Base-by-base conservation (phyloP, 441 rosid species). In the Isatis lusitanica region DNA sequence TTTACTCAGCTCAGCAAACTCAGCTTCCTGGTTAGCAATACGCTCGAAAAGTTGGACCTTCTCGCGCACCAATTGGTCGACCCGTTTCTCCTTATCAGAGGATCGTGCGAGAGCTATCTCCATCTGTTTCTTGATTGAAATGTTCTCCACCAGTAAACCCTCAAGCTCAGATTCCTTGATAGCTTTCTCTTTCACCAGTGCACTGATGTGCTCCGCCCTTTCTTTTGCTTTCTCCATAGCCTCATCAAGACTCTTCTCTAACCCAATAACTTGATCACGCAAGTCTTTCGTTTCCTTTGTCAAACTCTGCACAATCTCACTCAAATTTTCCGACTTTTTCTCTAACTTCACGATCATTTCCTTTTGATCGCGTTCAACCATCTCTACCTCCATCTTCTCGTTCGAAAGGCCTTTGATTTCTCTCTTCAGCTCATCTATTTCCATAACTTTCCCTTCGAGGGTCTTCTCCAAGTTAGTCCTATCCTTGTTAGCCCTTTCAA, bases 41-140 rank as follows among this genome's bases (percentile, higher is more conserved):
- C 57, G 78, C 74, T 79, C 83, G 52, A 84, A 86, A 30, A 85
- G 76, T 76, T 90, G 86, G 9, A 40, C 62, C 69, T 82, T 92
- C 68, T 83, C 85, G 7, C 55, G 58, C 15, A 76, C 26, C 80
- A 83, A 61, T 12, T 80, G 82, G 62, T 62, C 72, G 18, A 81
- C 66, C 28, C 79, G 63, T 13, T 56, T 74, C 56, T 78, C 80
- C 84, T 79, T 85, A 2, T 68, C 79, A 58, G 74, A 68, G 36
- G 68, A 16, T 52, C 79, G 72, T 74, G 11, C 38, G 24, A 76
- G 13, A 68, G 76, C 74, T 61, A 31, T 71, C 71, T 68, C 76
- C 68, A 83, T 53, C 50, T 38, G 44, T 44, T 70, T 63, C 79
- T 80, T 61, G 12, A 74, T 51, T 2, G 43, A 64, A 55, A 17